Conservation (phyloP, 2,329 filamentous ascomycete species). For the Ophiostoma novo-ulmi region DNA sequence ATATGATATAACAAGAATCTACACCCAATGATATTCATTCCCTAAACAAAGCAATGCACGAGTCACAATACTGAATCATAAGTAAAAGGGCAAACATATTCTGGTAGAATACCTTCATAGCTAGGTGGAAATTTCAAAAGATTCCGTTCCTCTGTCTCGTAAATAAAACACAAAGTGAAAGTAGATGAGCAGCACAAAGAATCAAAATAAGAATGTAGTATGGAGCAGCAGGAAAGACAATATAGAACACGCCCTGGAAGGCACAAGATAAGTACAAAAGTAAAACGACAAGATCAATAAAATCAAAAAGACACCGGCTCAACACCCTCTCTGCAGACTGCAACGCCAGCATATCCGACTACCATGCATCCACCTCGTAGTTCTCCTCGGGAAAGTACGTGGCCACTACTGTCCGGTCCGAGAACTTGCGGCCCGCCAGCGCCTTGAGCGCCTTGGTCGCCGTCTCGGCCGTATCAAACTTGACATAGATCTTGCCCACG, state of each 20-base stretch:
- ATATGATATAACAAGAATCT: not conserved
- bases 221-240: not conserved
- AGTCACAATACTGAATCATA: not conserved
- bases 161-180: not conserved
- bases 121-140: too few species aligned
- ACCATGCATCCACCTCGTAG: conserved; percentile 89
- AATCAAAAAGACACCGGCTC: not conserved
- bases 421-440: conserved; percentile 93
- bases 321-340: not conserved
- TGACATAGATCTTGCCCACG: conserved; percentile 97
- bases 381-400: conserved; percentile 98
- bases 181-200: not conserved
- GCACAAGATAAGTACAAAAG: not conserved
- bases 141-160: too few species aligned
- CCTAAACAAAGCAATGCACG: not conserved
- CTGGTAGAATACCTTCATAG: too few species aligned
- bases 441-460: conserved; percentile 80
- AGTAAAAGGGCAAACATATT: too few species aligned
- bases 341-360: conserved; percentile 29
- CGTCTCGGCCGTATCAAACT: conserved; percentile 73
- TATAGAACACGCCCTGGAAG: not conserved
- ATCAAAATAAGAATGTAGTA: not conserved
- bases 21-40: not conserved
- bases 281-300: not conserved
- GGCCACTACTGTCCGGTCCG: conserved; percentile 89